Conservation (phyloP, 345 rosid genomes). For the Acer saccharum region DNA sequence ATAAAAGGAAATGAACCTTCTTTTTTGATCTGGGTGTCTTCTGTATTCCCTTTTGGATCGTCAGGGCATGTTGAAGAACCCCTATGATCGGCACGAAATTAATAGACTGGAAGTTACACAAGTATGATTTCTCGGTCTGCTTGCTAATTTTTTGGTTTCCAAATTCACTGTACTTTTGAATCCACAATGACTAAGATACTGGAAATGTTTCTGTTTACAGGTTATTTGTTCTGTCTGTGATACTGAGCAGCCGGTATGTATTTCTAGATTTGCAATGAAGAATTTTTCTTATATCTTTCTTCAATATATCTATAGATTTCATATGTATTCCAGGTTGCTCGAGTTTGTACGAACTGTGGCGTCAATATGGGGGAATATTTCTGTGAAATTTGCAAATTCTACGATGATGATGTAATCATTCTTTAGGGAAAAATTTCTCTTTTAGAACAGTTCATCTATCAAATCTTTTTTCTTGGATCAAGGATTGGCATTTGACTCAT, state of each 20-base stretch:
- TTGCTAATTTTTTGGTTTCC: not conserved
- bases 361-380: conserved; percentile 96
- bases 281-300: conserved; percentile 1
- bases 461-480: not conserved
- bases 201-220: conserved; percentile 40
- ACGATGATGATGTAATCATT: conserved; percentile 78
- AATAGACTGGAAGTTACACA: conserved; percentile 81
- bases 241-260: conserved; percentile 90
- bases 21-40: conserved; percentile 19
- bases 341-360: conserved; percentile 96
- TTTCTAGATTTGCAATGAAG: conserved; percentile 17
- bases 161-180: not conserved
- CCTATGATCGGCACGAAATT: conserved; percentile 70
- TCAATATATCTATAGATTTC: not conserved
- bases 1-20: not conserved
- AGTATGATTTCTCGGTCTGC: conserved; percentile 35
- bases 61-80: conserved; percentile 66
- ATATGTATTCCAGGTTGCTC: conserved; percentile 51
- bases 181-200: conserved; percentile 10
- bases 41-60: conserved; percentile 19
- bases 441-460: conserved; percentile 9
- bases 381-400: conserved; percentile 89
- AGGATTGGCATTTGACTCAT: not conserved
- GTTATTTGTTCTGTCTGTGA: conserved; percentile 92
- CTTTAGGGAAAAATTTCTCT: conserved; percentile 3